These are phyloP conservation scores for Aspergillus latus DNA, from an alignment of 2,329 filamentous ascomycete genomes.

Conservation along the genomic window DNA sequence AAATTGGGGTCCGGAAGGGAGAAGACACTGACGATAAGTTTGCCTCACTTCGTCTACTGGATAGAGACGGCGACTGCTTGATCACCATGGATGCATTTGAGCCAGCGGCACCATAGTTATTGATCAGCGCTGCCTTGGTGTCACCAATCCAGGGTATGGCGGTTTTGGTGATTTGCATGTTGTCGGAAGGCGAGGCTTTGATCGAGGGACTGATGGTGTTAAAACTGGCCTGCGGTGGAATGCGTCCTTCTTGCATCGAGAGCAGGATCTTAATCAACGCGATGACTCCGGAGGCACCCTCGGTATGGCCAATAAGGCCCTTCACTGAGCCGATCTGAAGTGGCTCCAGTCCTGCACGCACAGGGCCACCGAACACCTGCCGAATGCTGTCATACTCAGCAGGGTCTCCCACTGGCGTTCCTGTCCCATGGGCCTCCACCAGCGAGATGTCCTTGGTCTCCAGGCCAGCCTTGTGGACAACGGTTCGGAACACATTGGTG, in stretches of 20 bases:
- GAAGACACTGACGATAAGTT: too few species aligned
- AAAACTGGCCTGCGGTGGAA: neutral
- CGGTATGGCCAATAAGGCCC: neutral
- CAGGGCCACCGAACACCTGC: neutral
- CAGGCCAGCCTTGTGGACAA: neutral
- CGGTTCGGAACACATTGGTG: neutral
- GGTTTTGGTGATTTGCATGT: neutral
- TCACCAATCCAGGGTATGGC: neutral
- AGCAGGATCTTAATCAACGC: neutral
- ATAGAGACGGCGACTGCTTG: too few species aligned
- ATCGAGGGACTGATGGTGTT: neutral
- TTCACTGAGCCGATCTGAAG: neutral
- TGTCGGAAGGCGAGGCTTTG: neutral
- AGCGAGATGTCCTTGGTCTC: neutral
- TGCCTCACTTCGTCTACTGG: too few species aligned
- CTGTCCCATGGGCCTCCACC: neutral
- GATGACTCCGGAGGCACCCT: neutral
- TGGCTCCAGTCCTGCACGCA: neutral
- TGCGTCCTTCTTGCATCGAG: neutral
- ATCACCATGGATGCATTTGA: neutral
- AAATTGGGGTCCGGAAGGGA: too few species aligned
- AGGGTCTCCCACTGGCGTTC: neutral
- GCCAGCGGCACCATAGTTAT: neutral
- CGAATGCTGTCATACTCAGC: neutral
- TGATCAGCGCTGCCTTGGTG: neutral